Conservation (phyloP, 345 rosid species). For the Trapa incisa region DNA sequence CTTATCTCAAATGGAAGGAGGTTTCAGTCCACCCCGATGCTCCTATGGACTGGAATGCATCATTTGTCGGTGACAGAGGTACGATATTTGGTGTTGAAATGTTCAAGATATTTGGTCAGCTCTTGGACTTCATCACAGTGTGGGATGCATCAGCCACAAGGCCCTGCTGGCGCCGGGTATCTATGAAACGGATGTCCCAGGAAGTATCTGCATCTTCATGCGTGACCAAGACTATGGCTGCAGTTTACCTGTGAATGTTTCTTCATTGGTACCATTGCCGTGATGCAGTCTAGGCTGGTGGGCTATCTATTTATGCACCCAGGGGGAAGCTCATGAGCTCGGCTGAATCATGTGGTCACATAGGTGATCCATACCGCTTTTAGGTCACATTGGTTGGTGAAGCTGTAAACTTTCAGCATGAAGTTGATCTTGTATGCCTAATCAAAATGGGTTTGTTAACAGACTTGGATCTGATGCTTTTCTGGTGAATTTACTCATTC, state of each 20-base stretch:
- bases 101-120: conserved; percentile 96
- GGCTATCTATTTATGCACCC: too few species aligned
- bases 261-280: not conserved
- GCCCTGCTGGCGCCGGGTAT: conserved; percentile 62
- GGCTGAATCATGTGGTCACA: not conserved
- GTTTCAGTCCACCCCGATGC: conserved; percentile 94
- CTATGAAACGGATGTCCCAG: conserved; percentile 63
- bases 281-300: too few species aligned
- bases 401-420: conserved; percentile 1
- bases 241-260: conserved; percentile 45
- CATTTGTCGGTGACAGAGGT: conserved; percentile 63
- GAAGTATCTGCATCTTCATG: conserved; percentile 75
- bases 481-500: not conserved
- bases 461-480: not conserved
- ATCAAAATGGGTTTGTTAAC: not conserved
- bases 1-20: conserved; percentile 67
- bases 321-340: not conserved
- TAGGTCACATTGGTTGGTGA: not conserved
- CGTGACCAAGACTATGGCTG: conserved; percentile 65
- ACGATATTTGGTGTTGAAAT: conserved; percentile 76
- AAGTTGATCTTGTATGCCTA: not conserved
- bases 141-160: conserved; percentile 35
- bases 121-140: conserved; percentile 65
- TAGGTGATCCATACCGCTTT: not conserved
- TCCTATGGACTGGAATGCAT: conserved; percentile 99